Evolutionary conservation across 176 grass and related monocot species (phyloP).

Genomic region (Juncus inflexus): DNA sequence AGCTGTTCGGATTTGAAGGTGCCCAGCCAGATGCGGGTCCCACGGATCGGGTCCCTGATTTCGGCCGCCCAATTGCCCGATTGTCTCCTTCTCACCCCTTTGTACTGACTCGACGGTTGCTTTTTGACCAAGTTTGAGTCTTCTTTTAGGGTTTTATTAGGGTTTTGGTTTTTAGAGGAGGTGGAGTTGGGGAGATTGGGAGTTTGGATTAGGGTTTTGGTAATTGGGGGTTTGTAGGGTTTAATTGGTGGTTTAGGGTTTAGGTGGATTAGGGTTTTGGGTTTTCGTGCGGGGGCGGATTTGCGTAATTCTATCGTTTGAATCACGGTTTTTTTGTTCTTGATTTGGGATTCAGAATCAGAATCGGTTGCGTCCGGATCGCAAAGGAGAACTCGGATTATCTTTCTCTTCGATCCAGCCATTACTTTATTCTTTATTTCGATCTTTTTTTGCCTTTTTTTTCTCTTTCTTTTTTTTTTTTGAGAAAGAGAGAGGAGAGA

Average conservation of each 20-base stretch:
- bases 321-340: background rate
- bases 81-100: conserved; percentile 20
- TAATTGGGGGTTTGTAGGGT: no score
- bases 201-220: background rate
- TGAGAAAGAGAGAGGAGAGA: background rate
- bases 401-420: background rate
- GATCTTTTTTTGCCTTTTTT: background rate
- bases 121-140: no score
- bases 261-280: no score
- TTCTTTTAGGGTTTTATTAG: conserved; percentile 5
- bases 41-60: conserved; percentile 35
- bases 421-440: conserved; percentile 11
- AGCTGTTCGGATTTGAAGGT: conserved; percentile 24
- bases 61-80: conserved; percentile 34
- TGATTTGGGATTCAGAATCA: background rate
- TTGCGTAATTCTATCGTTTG: background rate
- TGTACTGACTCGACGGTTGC: conserved; percentile 24
- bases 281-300: background rate
- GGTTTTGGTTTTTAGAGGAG: background rate
- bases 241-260: no score
- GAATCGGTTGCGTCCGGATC: conserved; percentile 25
- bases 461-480: conserved; percentile 4
- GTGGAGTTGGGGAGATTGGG: no score
- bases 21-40: conserved; percentile 27
- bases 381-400: conserved; percentile 7